Base-by-base conservation (phyloP, 2,329 filamentous ascomycete species). In the Coniochaeta sp. region DNA sequence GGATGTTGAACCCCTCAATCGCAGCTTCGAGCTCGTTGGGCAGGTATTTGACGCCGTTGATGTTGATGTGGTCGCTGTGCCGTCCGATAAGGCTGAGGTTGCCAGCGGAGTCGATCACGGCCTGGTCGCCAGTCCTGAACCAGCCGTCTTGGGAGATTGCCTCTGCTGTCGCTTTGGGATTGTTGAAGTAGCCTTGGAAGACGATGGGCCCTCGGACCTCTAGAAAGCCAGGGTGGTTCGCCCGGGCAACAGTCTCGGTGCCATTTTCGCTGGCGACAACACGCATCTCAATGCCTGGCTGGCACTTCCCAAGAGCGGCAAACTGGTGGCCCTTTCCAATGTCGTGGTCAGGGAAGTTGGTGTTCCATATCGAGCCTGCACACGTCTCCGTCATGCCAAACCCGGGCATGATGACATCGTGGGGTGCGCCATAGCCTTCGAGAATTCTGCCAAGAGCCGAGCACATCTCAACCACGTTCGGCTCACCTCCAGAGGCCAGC, bases 181-280 rank as follows among this genome's bases (percentile, higher is more conserved):
- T 82, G 47, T 72, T 71, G 75, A 80, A 85, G 60, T 88, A 87
- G 2, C 77, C 76, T 52, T 78, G 75, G 71, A 86, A 86, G 8
- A 88, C 70, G 42, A 83, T 81, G 0, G 75, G 74, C 1, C 75
- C 81, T 4, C 72, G 71, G 0, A 86, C 67, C 71, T 80, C 81
- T 14, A 87, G 69, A 60, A 84, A 76, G 1, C 84, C 83, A n/a
- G n/a, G n/a, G 6, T 71, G 62, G n/a, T 65, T 57, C 26, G 62
- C 62, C 6, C 52, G 18, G 8, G 53, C 57, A 6, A 52, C 49
- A n/a, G n/a, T n/a, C 16, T 58, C 49, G 8, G 52, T 55, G 16
- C 50, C 27, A 8, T 53, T 51, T 10, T 55, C 55, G n/a, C 51
- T 35, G n/a, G 28, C 50, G 14, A 54, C 60, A 30, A 76, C 53